Conservation (phyloP, 345 rosid genomes). For the Brassica carinata region DNA sequence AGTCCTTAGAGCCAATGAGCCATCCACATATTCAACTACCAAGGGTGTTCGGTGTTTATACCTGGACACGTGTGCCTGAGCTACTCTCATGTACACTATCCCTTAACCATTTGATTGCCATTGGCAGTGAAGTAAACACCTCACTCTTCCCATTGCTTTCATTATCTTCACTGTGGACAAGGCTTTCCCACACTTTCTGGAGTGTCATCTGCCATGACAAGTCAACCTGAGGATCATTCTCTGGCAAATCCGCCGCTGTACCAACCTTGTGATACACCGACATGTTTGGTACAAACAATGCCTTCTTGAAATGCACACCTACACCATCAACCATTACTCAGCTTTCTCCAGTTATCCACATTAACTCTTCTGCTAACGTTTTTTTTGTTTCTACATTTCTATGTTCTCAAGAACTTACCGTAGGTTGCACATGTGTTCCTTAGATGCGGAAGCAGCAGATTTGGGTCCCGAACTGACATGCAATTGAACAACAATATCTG, state of each 20-base stretch:
- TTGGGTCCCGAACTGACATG: conserved; percentile 80
- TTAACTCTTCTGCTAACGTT: too few relatives aligned
- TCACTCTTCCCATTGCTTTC: conserved; percentile 61
- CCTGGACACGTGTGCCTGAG: conserved; percentile 69
- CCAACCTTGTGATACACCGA: conserved; percentile 88
- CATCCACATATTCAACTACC: not conserved
- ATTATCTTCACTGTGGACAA: conserved; percentile 44
- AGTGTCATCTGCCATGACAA: conserved; percentile 88
- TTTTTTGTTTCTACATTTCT: too few relatives aligned
- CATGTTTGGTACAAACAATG: conserved; percentile 90
- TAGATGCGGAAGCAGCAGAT: conserved; percentile 65
- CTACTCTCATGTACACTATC: conserved; percentile 63
- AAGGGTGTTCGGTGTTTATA: conserved; percentile 32
- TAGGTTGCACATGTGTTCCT: conserved; percentile 53
- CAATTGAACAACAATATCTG: conserved; percentile 84
- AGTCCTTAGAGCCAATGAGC: not conserved
- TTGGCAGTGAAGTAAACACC: conserved; percentile 85
- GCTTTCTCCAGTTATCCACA: too few relatives aligned
- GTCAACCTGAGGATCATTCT: conserved; percentile 66
- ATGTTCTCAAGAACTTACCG: too few relatives aligned
- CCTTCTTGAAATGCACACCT: conserved; percentile 89
- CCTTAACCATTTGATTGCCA: conserved; percentile 89
- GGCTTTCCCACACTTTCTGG: conserved; percentile 89
- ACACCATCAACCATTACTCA: too few relatives aligned
- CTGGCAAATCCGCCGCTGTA: conserved; percentile 50